Percentiles rank a stretch among this genome's conserved stretches.
These are phyloP conservation scores for Mortierella sp. DNA, from an alignment of 371 early-diverging fungal genomes.

Conservation along the genomic window DNA sequence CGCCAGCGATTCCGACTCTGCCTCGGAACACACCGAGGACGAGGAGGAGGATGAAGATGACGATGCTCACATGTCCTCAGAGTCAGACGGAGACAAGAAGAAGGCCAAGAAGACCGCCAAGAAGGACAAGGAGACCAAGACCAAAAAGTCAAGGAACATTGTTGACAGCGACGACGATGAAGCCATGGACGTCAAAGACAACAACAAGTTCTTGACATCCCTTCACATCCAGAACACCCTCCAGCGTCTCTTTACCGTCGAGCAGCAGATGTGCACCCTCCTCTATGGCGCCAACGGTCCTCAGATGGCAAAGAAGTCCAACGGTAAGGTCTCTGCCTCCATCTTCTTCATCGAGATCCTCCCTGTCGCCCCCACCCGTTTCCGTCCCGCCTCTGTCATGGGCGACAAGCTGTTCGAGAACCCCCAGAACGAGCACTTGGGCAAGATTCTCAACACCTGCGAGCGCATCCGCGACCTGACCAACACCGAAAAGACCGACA, in stretches of 20 bases:
- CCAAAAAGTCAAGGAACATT: slow-evolving; percentile 54
- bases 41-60: slow-evolving; percentile 56
- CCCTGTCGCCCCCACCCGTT: slow-evolving; percentile 96
- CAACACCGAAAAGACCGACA: slow-evolving; percentile 62
- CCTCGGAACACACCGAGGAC: slow-evolving; percentile 52
- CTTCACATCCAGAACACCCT: slow-evolving; percentile 86
- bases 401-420: slow-evolving; percentile 94
- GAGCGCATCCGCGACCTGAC: slow-evolving; percentile 76
- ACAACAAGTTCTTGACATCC: slow-evolving; percentile 80
- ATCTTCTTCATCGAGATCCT: slow-evolving; percentile 97
- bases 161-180: slow-evolving; percentile 62
- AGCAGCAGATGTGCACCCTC: slow-evolving; percentile 78
- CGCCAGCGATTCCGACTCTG: slow-evolving; percentile 33
- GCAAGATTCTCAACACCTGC: slow-evolving; percentile 88
- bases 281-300: slow-evolving; percentile 84
- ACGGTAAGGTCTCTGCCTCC: slow-evolving; percentile 68
- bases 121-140: slow-evolving; percentile 26
- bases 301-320: slow-evolving; percentile 58
- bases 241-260: slow-evolving; percentile 81
- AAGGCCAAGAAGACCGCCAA: slow-evolving; percentile 33
- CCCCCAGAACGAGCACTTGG: slow-evolving; percentile 92
- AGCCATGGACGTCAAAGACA: slow-evolving; percentile 57
- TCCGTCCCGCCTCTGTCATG: slow-evolving; percentile 96
- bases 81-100: slow-evolving; percentile 59
- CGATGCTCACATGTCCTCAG: slow-evolving; percentile 53